Evolutionary conservation across 2,329 filamentous ascomycete genomes (phyloP).

Genomic region (Colletotrichum sublineola): DNA sequence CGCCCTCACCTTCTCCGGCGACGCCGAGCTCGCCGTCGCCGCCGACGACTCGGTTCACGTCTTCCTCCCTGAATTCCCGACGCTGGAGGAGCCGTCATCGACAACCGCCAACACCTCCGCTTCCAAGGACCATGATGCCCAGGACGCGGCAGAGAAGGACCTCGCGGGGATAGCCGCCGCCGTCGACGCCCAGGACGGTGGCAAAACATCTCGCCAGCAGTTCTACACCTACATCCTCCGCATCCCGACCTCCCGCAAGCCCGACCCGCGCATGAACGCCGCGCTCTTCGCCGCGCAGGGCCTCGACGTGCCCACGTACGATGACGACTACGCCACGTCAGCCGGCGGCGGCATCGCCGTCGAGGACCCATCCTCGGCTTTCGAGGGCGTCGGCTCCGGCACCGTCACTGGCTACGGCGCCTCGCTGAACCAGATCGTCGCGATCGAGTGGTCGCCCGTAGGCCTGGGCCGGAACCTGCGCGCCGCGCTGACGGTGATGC

Average conservation of each 20-base stretch:
- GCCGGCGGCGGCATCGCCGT: conserved; percentile 4
- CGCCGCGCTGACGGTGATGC: conserved; percentile 64
- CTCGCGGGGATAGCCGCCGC: conserved; percentile 47
- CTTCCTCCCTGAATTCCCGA: conserved; percentile 62
- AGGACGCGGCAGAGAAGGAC: conserved; percentile 44
- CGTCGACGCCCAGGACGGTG: conserved; percentile 28
- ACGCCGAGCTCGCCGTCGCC: conserved; percentile 68
- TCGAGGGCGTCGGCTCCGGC: conserved; percentile 59
- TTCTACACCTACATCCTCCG: conserved; percentile 52
- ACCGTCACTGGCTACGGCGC: conserved; percentile 62
- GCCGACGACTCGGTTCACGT: conserved; percentile 69
- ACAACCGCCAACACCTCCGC: conserved; percentile 24
- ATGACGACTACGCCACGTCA: conserved; percentile 27
- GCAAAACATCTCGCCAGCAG: conserved; percentile 46
- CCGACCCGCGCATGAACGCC: conserved; percentile 60
- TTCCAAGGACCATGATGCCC: conserved; percentile 11
- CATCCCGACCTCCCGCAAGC: conserved; percentile 51
- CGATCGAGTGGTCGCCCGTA: conserved; percentile 69
- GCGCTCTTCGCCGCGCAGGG: conserved; percentile 58
- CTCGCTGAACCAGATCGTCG: conserved; percentile 67
- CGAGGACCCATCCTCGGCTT: conserved; percentile 48
- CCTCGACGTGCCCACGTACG: conserved; percentile 49
- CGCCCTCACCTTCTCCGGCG: conserved; percentile 66
- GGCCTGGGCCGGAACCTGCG: conserved; percentile 68
- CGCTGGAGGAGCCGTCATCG: conserved; percentile 37